Conservation (phyloP, 805 yeast genomes). For the Monosporozyma servazzii region DNA sequence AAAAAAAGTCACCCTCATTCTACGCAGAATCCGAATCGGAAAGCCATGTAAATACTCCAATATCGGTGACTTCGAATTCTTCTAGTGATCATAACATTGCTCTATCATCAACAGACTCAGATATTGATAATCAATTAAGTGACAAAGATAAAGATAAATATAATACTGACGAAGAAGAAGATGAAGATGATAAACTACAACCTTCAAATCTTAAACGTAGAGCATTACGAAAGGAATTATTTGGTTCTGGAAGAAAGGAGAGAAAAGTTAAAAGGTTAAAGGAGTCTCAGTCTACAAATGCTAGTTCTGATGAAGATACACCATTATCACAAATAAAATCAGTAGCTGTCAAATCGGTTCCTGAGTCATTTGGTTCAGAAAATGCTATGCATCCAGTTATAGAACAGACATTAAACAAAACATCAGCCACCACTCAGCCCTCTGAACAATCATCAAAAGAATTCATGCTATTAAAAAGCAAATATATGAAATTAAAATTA, state of each 20-base stretch:
- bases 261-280: neutral
- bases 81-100: neutral
- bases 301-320: neutral
- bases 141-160: neutral
- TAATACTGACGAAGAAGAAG: neutral
- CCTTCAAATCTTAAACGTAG: constrained; percentile 2
- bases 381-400: too few species aligned
- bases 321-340: neutral
- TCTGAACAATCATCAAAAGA: neutral
- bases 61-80: neutral
- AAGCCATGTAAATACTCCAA: too few species aligned
- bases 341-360: neutral
- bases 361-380: neutral
- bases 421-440: neutral
- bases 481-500: neutral
- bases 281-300: too few species aligned
- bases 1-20: neutral
- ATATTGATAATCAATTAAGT: neutral
- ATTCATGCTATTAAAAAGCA: neutral
- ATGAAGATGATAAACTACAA: constrained; percentile 5
- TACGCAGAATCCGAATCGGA: neutral
- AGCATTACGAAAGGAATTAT: constrained; percentile 1
- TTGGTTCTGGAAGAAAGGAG: neutral
- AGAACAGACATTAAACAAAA: neutral
- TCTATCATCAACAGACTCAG: neutral